Evolutionary conservation across 2,329 filamentous ascomycete species (phyloP), one percentile per base, ranked within the genome.

Genomic region (Aaosphaeria pasadenensis): DNA sequence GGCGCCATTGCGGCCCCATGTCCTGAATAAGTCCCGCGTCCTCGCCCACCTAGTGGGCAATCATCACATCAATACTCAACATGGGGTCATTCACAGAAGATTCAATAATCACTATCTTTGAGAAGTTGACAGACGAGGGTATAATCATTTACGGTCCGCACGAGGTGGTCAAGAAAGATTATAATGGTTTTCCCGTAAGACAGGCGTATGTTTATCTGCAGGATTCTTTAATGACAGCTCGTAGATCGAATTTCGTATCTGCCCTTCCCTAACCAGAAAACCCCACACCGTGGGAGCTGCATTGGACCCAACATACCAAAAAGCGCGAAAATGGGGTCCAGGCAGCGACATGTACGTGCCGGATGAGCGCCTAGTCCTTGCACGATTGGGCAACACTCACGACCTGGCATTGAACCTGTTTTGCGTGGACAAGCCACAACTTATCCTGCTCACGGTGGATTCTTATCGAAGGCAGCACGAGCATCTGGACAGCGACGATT

Each of bases 351-450:
- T 78, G 53, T 75, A 74, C 49, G 74, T 73, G 46, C 67, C 67
- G 40, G 67, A 74, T 41, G 58, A 67, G 0, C 71, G 71, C n/a
- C 70, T 74, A 39, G 70, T 75, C 11, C 56, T 80, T 9, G 59
- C 60, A 0, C 57, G 62, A 11, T 73, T 71, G 13, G 72, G 71
- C 17, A 44, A 39, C 11, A 74, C 75, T 0, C 77, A 81, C 47
- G 58, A 74, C 13, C 63, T 81, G 6, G 65, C 71, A 1, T 59
- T 75, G 48, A 81, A 81, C 59, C 73, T 76, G 46, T 80, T 77
- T 53, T 74, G 71, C 48, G 73, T 75, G 11, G 75, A 74, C 48
- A 57, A 73, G 6, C 76, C 77, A 3, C 77, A 79, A 52, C 61
- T 76, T 3, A 63, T 80, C 11, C 63, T 79, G 11, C 59, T 80